Conservation (phyloP, 257 asterid species). For the Ocimum tenuiflorum region DNA sequence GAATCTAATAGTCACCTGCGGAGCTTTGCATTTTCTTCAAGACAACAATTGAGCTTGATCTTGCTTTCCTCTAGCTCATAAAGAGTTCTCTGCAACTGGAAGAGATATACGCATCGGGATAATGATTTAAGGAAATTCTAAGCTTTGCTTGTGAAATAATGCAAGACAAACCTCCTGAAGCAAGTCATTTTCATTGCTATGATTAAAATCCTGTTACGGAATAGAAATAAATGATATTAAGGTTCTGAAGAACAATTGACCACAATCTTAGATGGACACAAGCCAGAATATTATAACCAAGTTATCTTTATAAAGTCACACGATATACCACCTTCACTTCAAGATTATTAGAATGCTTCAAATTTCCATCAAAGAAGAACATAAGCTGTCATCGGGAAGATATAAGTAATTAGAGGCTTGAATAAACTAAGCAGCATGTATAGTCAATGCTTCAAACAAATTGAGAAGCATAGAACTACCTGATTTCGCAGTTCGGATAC, state of each 20-base stretch:
- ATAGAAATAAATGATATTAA: conserved; percentile 13
- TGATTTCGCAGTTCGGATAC: conserved; percentile 74
- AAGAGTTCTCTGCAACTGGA: conserved; percentile 60
- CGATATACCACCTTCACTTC: conserved; percentile 30
- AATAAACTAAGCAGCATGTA: neutral
- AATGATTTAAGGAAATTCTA: neutral
- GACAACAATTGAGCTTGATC: conserved; percentile 45
- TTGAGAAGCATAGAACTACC: conserved; percentile 32
- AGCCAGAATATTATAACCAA: conserved; percentile 6
- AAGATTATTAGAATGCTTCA: conserved; percentile 39
- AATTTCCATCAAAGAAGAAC: conserved; percentile 51
- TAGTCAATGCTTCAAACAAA: neutral
- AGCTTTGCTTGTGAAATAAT: conserved; percentile 13
- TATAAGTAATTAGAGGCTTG: conserved; percentile 2
- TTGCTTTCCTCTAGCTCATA: conserved; percentile 62
- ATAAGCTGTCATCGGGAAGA: conserved; percentile 41
- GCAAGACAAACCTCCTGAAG: conserved; percentile 54
- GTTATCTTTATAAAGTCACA: conserved; percentile 23
- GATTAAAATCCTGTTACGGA: conserved; percentile 39
- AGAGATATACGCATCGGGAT: conserved; percentile 10
- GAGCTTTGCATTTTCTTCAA: conserved; percentile 69
- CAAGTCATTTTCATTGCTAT: conserved; percentile 34
- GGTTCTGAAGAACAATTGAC: conserved; percentile 12
- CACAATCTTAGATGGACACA: neutral
- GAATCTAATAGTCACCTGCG: conserved; percentile 37